Conservation (phyloP, 495 filamentous ascomycete species). For the Penicillium lagena region DNA sequence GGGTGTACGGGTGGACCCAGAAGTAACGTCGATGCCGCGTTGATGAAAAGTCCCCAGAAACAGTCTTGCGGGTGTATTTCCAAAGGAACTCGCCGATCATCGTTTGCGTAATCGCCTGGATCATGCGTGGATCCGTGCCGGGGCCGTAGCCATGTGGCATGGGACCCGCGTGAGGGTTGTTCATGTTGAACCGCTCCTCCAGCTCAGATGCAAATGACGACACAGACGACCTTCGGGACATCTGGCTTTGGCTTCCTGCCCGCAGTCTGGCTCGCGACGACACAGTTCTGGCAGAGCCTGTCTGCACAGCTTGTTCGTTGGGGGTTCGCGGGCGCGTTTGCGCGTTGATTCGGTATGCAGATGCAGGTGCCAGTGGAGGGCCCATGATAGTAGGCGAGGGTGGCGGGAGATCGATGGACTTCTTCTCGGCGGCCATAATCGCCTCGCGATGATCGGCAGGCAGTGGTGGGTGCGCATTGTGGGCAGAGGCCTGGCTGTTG, state of each 20-base stretch:
- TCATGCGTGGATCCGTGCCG: conserved; percentile 91
- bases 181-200: conserved; percentile 79
- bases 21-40: conserved; percentile 93
- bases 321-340: conserved; percentile 66
- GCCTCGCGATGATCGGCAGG: conserved; percentile 75
- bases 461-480: conserved; percentile 60
- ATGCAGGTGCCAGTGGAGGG: conserved; percentile 77
- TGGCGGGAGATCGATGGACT: conserved; percentile 40
- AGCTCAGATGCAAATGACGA: conserved; percentile 94
- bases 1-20: conserved; percentile 98
- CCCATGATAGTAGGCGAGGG: conserved; percentile 61
- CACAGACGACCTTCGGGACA: conserved; percentile 73
- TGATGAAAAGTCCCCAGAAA: conserved; percentile 75
- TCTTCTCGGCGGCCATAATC: conserved; percentile 71
- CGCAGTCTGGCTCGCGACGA: conserved; percentile 34
- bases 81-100: conserved; percentile 99
- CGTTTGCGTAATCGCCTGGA: conserved; percentile 97
- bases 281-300: conserved; percentile 49
- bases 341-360: conserved; percentile 54
- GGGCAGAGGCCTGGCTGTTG: conserved; percentile 48
- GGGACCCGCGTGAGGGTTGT: conserved; percentile 45
- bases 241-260: conserved; percentile 44
- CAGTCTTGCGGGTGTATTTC: conserved; percentile 95
- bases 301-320: conserved; percentile 35
- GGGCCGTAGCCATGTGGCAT: conserved; percentile 48